Conservation (phyloP, 1,139 yeast species). For the Meyerozyma guilliermondii region DNA sequence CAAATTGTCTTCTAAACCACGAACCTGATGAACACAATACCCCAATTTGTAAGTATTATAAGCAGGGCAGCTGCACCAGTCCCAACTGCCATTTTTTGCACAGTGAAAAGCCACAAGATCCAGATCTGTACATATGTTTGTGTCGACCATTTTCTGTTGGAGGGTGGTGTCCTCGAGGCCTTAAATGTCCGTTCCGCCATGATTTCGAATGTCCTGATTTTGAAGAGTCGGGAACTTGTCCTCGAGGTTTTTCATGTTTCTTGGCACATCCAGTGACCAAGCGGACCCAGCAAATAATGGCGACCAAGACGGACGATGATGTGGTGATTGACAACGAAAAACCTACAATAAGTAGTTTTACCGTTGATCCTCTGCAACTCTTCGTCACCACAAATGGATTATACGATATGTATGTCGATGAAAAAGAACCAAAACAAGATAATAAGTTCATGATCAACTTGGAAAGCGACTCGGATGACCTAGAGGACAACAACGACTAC, state of each 20-base stretch:
- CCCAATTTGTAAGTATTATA: conserved; percentile 57
- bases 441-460: not conserved
- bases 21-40: conserved; percentile 55
- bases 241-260: conserved; percentile 43
- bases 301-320: conserved; percentile 12
- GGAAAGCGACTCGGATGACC: conserved; percentile 23
- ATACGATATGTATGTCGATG: conserved; percentile 26
- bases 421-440: not conserved
- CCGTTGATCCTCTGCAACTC: conserved; percentile 25
- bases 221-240: conserved; percentile 55
- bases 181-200: conserved; percentile 53
- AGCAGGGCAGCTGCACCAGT: conserved; percentile 50
- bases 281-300: conserved; percentile 24
- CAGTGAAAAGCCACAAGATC: conserved; percentile 23
- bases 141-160: conserved; percentile 66
- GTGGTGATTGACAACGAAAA: conserved; percentile 7
- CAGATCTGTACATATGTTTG: conserved; percentile 38
- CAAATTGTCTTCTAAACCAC: conserved; percentile 57
- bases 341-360: conserved; percentile 27
- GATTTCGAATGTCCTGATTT: conserved; percentile 67
- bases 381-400: conserved; percentile 20
- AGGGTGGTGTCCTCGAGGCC: conserved; percentile 67
- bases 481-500: conserved; percentile 25
- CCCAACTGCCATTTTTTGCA: conserved; percentile 52
- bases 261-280: conserved; percentile 41